Evolutionary conservation across 352 stramenopile species (phyloP), one percentile per base, ranked within the genome.

Genomic region (Phytopythium mirpurense): DNA sequence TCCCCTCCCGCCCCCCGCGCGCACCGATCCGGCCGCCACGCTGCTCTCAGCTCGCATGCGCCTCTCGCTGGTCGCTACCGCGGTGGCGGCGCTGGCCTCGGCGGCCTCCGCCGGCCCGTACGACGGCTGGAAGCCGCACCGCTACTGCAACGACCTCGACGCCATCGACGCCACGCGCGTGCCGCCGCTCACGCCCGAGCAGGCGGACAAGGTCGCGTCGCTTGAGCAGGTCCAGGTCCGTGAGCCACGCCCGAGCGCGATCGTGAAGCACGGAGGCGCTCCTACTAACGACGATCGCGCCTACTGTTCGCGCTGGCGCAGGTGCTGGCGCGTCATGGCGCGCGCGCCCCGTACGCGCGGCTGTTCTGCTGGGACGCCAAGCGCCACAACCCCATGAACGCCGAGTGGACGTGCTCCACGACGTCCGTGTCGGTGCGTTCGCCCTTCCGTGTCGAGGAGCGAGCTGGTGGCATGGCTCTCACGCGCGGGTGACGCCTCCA

Each of bases 341-440:
- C 74, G 5, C 82, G 84, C 19, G 80, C 72, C 23, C 84, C 84
- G 32, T 94, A 93, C 64, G 68, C 68, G 16, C 64, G 51, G 21
- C 59, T 94, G 7, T 91, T 88, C 53, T 94, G 84, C 68, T 94
- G 84, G 84, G 82, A 94, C 47, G 37, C 56, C 32, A 62, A 54
- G 21, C 66, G 74, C 19, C 60, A 88, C 51, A 93, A 88, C 56
- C 84, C 84, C 12, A 85, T 94, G 73, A 69, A 76, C 26, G 75
- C 68, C 51, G 60, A 70, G 57, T 94, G 84, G 84, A 74, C 80
- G 43, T 94, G 84, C 73, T 76, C 65, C 15, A 77, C 77, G 37
- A 74, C 68, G 31, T 84, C 76, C 14, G 78, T 94, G 38, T 88
- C 78, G 63, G 84, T 94, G 69, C 7, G 74, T 57, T 16, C 2